Conservation (phyloP, 1,139 yeast genomes). For the Protomyces lactucae-debilis region DNA sequence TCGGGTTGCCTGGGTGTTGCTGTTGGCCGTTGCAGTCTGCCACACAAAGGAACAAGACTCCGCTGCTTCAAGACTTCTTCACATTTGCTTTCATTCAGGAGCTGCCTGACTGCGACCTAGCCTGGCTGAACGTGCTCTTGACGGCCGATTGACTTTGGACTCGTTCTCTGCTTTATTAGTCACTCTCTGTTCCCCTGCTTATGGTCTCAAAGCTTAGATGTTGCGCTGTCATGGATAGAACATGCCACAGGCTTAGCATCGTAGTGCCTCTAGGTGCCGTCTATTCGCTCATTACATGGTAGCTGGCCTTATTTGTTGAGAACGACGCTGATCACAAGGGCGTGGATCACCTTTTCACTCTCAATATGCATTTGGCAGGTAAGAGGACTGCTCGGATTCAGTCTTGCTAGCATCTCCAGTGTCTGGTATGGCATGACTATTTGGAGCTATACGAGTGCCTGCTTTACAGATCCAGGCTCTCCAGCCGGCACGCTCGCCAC, state of each 20-base stretch:
- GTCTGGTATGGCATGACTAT: constrained; percentile 3
- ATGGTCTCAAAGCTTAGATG: not conserved
- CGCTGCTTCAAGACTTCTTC: too few species aligned
- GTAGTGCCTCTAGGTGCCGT: constrained; percentile 11
- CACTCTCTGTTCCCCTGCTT: not conserved
- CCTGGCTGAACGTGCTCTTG: too few species aligned
- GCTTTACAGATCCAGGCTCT: constrained; percentile 27
- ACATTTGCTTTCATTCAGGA: too few species aligned
- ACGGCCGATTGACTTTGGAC: too few species aligned
- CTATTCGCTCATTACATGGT: constrained; percentile 20
- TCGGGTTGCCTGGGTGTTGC: too few species aligned
- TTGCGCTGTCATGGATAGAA: constrained; percentile 1
- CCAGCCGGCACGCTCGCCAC: not conserved
- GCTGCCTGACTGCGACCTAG: too few species aligned
- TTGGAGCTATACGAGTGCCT: constrained; percentile 27
- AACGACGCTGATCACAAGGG: constrained; percentile 1
- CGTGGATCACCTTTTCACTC: constrained; percentile 15
- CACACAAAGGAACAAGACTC: too few species aligned
- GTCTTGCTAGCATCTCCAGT: not conserved
- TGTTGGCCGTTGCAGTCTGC: too few species aligned
- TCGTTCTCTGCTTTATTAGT: not conserved
- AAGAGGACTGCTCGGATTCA: constrained; percentile 3
- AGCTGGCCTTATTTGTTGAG: not conserved
- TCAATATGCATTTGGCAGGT: constrained; percentile 11
- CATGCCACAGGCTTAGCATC: constrained; percentile 1